phyloP scores from a whole-genome alignment of 1,284 basidiomycete genomes.

The Coniferiporia sulphurascens region DNA sequence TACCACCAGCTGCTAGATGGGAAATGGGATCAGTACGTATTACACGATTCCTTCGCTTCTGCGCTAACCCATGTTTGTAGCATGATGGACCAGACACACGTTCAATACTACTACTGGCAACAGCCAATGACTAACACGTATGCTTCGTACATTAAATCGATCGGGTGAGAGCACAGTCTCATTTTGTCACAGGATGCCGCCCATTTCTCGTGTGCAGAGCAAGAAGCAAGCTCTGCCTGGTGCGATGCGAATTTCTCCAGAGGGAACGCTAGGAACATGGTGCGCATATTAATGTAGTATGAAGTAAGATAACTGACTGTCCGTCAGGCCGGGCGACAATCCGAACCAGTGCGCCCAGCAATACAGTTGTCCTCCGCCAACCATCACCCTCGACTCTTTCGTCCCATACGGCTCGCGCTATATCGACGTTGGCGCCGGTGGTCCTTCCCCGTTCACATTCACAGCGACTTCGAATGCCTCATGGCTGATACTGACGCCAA shows the following conservation, averaged over 20 bases:
- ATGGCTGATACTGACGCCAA: conserved; percentile 49
- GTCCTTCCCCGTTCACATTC: conserved; percentile 53
- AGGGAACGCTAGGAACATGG: conserved; percentile 56
- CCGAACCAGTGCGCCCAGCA: conserved; percentile 45
- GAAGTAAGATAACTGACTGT: not conserved
- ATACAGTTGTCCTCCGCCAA: conserved; percentile 49
- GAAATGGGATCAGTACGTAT: conserved; percentile 54
- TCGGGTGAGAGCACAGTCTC: not conserved
- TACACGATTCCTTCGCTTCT: not conserved
- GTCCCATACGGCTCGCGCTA: conserved; percentile 47
- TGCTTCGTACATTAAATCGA: not conserved
- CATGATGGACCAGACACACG: conserved; percentile 66
- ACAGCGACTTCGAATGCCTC: conserved; percentile 44
- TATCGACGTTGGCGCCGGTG: conserved; percentile 59
- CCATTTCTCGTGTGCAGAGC: conserved; percentile 48
- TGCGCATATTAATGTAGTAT: conserved; percentile 23
- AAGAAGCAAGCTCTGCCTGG: conserved; percentile 54
- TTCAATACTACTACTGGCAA: conserved; percentile 28
- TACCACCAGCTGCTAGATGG: conserved; percentile 40
- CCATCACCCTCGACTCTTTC: conserved; percentile 49
- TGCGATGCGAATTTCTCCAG: conserved; percentile 56
- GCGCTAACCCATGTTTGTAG: conserved; percentile 27
- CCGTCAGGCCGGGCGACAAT: conserved; percentile 56
- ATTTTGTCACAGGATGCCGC: conserved; percentile 43
- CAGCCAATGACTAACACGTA: not conserved